Evolutionary conservation across 805 yeast genomes (phyloP).

Genomic region (Nakazawaea peltata): DNA sequence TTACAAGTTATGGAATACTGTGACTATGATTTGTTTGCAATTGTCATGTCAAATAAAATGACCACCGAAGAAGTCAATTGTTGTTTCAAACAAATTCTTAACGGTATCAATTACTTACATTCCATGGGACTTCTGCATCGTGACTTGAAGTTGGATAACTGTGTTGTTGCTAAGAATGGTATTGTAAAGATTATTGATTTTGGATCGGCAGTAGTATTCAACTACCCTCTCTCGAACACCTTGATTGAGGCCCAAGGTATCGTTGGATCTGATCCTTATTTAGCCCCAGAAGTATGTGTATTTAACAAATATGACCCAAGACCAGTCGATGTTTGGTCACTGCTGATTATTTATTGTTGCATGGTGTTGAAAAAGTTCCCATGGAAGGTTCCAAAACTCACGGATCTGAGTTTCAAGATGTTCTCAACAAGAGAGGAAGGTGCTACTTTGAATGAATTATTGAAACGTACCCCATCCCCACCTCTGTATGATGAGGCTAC

Average conservation of each 20-base stretch:
- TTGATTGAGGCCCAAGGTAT: conserved; percentile 75
- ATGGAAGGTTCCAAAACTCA: conserved; percentile 83
- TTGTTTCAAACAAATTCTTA: conserved; percentile 80
- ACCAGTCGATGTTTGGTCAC: conserved; percentile 92
- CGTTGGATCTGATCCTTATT: conserved; percentile 82
- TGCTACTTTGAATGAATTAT: conserved; percentile 53
- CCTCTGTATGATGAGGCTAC: conserved; percentile 18
- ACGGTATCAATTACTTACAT: conserved; percentile 78
- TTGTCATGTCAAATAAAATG: conserved; percentile 92
- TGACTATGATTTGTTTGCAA: conserved; percentile 87
- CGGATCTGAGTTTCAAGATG: conserved; percentile 76
- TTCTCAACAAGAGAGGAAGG: conserved; percentile 72
- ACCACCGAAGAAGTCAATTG: conserved; percentile 70
- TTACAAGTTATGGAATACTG: conserved; percentile 94
- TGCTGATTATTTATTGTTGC: conserved; percentile 85
- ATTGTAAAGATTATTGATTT: conserved; percentile 88
- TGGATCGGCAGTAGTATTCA: conserved; percentile 88
- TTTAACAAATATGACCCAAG: conserved; percentile 81
- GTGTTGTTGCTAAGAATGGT: conserved; percentile 78
- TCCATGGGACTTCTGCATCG: conserved; percentile 84
- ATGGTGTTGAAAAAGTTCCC: conserved; percentile 90
- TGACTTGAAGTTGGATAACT: conserved; percentile 86
- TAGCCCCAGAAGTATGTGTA: conserved; percentile 89
- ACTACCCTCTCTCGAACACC: conserved; percentile 73
- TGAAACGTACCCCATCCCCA: conserved; percentile 47